Conservation (phyloP, 2,329 filamentous ascomycete species). For the Pseudocercospora ulei region DNA sequence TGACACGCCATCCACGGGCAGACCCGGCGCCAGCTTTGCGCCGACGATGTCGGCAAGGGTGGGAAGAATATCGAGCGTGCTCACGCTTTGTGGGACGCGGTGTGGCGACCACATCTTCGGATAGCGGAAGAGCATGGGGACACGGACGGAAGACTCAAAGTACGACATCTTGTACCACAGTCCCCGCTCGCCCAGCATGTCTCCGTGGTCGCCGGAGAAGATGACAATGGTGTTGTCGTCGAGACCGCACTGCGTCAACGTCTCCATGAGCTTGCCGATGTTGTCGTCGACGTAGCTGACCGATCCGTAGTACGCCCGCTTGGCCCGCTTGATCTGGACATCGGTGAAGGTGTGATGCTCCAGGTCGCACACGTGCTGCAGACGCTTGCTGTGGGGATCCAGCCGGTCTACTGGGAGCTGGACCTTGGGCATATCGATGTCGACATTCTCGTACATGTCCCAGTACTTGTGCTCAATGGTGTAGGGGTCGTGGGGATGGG, state of each 20-base stretch:
- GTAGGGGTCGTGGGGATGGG: conserved; percentile 90
- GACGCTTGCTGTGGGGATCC: conserved; percentile 75
- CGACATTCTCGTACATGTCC: conserved; percentile 81
- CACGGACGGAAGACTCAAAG: conserved; percentile 82
- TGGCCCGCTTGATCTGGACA: conserved; percentile 75
- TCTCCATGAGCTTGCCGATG: conserved; percentile 69
- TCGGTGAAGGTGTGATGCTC: conserved; percentile 75
- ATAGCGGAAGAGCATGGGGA: conserved; percentile 76
- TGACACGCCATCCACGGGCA: conserved; percentile 80
- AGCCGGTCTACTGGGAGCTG: conserved; percentile 69
- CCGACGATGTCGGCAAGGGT: conserved; percentile 78
- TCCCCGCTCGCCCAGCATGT: conserved; percentile 88
- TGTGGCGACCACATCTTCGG: conserved; percentile 65
- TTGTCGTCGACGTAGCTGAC: conserved; percentile 92
- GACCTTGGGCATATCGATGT: conserved; percentile 73
- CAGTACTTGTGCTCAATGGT: conserved; percentile 90
- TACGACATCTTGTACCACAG: conserved; percentile 98
- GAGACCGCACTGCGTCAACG: conserved; percentile 67
- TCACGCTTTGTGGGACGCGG: conserved; percentile 73
- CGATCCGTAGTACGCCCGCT: conserved; percentile 82
- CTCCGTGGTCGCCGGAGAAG: conserved; percentile 87
- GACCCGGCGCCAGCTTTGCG: conserved; percentile 54
- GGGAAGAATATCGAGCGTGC: conserved; percentile 79
- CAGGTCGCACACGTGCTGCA: conserved; percentile 77
- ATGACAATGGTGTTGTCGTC: conserved; percentile 81